A percentile compares a stretch with the other conserved stretches of the same genome.
Evolutionary conservation across 2,329 filamentous ascomycete species (phyloP).

Genomic region (Monilinia laxa): DNA sequence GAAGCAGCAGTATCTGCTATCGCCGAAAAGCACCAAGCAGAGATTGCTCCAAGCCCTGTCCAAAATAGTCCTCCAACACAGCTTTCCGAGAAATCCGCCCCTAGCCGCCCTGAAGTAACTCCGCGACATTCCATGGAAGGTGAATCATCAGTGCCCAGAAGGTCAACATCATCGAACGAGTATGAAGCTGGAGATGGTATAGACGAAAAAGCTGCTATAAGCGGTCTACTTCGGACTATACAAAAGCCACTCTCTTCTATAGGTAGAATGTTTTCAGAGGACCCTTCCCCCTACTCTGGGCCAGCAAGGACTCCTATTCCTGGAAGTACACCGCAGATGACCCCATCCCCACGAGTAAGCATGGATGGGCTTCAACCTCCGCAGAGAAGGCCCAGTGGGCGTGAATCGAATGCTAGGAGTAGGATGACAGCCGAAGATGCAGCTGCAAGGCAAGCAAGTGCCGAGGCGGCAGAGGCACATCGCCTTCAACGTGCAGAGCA

Average conservation of each 20-base stretch:
- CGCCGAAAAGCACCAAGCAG: constrained; percentile 77
- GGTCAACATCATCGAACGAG: constrained; percentile 56
- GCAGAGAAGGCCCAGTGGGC: constrained; percentile 27
- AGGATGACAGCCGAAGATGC: constrained; percentile 75
- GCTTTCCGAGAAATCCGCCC: constrained; percentile 48
- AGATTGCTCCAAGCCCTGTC: constrained; percentile 43
- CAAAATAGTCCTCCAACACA: constrained; percentile 41
- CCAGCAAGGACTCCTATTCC: constrained; percentile 49
- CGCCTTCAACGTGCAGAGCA: constrained; percentile 82
- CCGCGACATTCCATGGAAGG: constrained; percentile 59
- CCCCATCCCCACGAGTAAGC: constrained; percentile 36
- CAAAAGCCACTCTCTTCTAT: constrained; percentile 89
- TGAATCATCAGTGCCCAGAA: constrained; percentile 56
- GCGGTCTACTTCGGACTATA: constrained; percentile 83
- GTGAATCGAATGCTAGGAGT: constrained; percentile 28
- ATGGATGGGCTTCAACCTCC: constrained; percentile 32
- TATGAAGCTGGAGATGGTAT: constrained; percentile 50
- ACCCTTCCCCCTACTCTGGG: constrained; percentile 41
- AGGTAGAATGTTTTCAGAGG: constrained; percentile 89
- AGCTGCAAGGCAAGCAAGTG: constrained; percentile 85
- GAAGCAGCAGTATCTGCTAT: constrained; percentile 94
- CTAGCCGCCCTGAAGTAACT: constrained; percentile 56
- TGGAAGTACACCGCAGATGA: constrained; percentile 44
- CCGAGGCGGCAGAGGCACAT: constrained; percentile 83
- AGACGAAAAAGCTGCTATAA: constrained; percentile 79